Percentiles rank a stretch among this genome's conserved stretches.
Evolutionary conservation across 2,329 filamentous ascomycete species (phyloP).

Genomic region (Paraphaeosphaeria sporulosa): DNA sequence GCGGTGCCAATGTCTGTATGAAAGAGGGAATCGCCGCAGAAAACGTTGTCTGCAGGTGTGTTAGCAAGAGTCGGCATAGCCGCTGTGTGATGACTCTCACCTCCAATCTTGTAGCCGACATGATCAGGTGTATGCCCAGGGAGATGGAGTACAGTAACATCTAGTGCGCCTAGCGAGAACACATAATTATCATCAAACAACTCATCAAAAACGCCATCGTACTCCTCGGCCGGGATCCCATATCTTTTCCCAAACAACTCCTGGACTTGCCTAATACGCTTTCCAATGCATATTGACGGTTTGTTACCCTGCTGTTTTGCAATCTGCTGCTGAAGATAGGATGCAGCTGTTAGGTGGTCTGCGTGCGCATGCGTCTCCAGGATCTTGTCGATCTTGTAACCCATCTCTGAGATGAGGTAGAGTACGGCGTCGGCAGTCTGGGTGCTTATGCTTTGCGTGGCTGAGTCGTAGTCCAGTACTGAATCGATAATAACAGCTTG

Average conservation of each 20-base stretch:
- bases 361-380: slow-evolving; percentile 70
- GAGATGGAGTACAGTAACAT: slow-evolving; percentile 60
- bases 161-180: slow-evolving; percentile 60
- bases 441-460: slow-evolving; percentile 57
- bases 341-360: slow-evolving; percentile 66
- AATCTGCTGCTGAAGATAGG: slow-evolving; percentile 61
- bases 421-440: slow-evolving; percentile 62
- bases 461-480: slow-evolving; percentile 65
- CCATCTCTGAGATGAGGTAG: slow-evolving; percentile 50
- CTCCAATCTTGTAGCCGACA: too few species aligned
- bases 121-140: slow-evolving; percentile 70
- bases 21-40: too few species aligned
- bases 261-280: slow-evolving; percentile 62
- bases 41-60: too few species aligned
- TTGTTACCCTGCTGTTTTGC: slow-evolving; percentile 45
- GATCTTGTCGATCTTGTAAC: slow-evolving; percentile 61
- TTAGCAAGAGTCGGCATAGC: too few species aligned
- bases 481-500: slow-evolving; percentile 67
- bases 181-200: slow-evolving; percentile 63
- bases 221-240: slow-evolving; percentile 55
- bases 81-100: too few species aligned
- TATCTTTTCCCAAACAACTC: slow-evolving; percentile 59
- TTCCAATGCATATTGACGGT: slow-evolving; percentile 63
- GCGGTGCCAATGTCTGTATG: too few species aligned
- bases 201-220: slow-evolving; percentile 59